Conservation (phyloP, 768 basidiomycete genomes). For the Pisolithus sp. region DNA sequence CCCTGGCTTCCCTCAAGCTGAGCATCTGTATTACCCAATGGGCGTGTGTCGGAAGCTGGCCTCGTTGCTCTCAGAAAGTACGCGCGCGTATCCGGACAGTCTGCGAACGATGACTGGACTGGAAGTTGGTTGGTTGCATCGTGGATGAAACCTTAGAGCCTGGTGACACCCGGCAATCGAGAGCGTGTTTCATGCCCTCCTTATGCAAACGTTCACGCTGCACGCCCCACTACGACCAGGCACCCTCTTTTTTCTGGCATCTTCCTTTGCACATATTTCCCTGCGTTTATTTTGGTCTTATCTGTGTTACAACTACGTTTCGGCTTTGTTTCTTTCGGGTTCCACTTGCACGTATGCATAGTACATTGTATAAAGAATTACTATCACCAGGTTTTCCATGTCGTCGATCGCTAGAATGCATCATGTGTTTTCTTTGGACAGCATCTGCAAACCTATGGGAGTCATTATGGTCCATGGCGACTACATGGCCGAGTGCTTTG, state of each 20-base stretch:
- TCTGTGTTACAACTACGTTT: too few species aligned
- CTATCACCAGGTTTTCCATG: background rate
- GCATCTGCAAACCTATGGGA: too few species aligned
- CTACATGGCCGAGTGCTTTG: too few species aligned
- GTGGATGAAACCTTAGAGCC: constrained; percentile 6
- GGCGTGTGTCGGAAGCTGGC: constrained; percentile 69
- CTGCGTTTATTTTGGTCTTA: background rate
- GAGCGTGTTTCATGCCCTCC: too few species aligned
- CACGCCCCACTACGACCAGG: background rate
- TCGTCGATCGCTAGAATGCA: background rate
- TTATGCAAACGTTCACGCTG: too few species aligned
- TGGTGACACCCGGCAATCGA: background rate
- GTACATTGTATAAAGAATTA: background rate
- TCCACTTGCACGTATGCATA: background rate
- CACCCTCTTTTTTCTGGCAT: background rate
- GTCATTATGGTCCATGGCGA: too few species aligned
- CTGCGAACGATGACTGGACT: constrained; percentile 76
- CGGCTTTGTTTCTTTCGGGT: background rate
- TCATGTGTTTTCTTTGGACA: too few species aligned
- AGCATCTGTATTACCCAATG: constrained; percentile 79
- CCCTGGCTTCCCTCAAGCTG: constrained; percentile 83
- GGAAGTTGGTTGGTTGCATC: constrained; percentile 70
- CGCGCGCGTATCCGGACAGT: constrained; percentile 64
- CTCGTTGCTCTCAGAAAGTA: constrained; percentile 69
- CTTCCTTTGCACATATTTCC: background rate